Base-by-base conservation (phyloP, 176 grass and related monocot genomes). In the Cenchrus purpureus region DNA sequence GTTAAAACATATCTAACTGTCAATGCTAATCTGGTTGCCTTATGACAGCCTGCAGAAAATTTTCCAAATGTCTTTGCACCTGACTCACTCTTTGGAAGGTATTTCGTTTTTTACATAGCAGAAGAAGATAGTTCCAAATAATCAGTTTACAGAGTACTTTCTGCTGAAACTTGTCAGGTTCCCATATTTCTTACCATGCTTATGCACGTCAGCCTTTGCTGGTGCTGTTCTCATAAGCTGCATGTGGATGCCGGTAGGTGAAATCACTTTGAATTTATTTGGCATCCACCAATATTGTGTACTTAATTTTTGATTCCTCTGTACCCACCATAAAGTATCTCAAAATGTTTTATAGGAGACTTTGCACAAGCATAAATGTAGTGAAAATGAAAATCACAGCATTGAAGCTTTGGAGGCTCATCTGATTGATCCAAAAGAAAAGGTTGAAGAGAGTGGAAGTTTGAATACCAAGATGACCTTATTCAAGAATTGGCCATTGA, bases 401-500 rank as follows among this genome's bases (percentile, higher is more conserved):
- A 45, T 86, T 73, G 93, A 98, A 87, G 31, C 53, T 85, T 83
- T 95, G 81, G 97, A 92, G 83, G 83, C 86, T 75, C 72, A 59
- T 67, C 59, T 85, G n/a, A 78, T 74, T 83, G 86, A 84, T 84
- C 16, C 61, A 19, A 87, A 91, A 70, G 89, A 78, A 48, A 75
- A 80, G 31, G 59, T 42, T 49, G 74, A 91, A 76, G 74, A 88
- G 84, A 84, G 32, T 62, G 82, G 89, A 46, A 82, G 19, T 53
- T 74, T 6, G 44, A 44, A 75, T 64, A 65, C 53, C 11, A 92
- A 92, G 79, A 83, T 91, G 72, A 95, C 71, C 89, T 73, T 98
- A 90, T 88, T 98, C n/a, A 95, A 79, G 71, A 98, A 98, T 78
- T 93, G 95, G 95, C 91, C 95, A 85, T 72, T 98, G 81, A 98